Conservation (phyloP, 352 stramenopile species). For the Phytophthora pinifolia region DNA sequence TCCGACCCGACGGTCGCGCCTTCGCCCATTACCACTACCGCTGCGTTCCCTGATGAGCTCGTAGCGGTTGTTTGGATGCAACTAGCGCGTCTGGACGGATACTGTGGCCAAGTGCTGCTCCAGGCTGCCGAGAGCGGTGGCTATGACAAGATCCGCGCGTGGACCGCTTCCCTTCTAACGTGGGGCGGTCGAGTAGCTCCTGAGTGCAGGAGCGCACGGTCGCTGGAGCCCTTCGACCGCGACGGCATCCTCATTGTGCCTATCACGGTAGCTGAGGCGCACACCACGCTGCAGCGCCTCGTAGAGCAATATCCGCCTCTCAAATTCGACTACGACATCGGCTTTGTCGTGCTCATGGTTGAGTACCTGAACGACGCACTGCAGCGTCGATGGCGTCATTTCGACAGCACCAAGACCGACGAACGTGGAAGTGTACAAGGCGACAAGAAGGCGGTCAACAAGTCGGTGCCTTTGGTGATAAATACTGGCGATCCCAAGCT, state of each 20-base stretch:
- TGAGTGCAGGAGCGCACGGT: conserved; percentile 32
- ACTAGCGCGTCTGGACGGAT: conserved; percentile 73
- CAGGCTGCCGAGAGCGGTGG: conserved; percentile 74
- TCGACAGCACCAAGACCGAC: conserved; percentile 33
- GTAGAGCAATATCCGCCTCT: conserved; percentile 57
- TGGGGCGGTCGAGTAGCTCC: conserved; percentile 66
- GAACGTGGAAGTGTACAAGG: conserved; percentile 12
- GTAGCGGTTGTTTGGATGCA: conserved; percentile 85
- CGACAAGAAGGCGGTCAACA: conserved; percentile 11
- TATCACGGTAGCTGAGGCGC: conserved; percentile 55
- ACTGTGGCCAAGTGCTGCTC: conserved; percentile 80
- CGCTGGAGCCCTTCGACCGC: conserved; percentile 66
- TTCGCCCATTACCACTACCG: conserved; percentile 21
- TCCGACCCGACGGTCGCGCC: conserved; percentile 14
- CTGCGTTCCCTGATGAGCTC: conserved; percentile 62
- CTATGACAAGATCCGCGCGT: conserved; percentile 81
- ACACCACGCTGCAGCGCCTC: conserved; percentile 50
- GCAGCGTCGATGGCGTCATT: conserved; percentile 47
- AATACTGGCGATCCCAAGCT: conserved; percentile 36
- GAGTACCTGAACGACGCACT: conserved; percentile 78
- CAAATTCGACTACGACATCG: conserved; percentile 79
- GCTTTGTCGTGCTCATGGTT: conserved; percentile 68
- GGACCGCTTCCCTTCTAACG: conserved; percentile 67
- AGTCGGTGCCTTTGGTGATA: conserved; percentile 32
- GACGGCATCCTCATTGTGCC: conserved; percentile 69